phyloP scores from a whole-genome alignment of 2,329 filamentous ascomycete genomes.

The Ceratocystis harringtonii region DNA sequence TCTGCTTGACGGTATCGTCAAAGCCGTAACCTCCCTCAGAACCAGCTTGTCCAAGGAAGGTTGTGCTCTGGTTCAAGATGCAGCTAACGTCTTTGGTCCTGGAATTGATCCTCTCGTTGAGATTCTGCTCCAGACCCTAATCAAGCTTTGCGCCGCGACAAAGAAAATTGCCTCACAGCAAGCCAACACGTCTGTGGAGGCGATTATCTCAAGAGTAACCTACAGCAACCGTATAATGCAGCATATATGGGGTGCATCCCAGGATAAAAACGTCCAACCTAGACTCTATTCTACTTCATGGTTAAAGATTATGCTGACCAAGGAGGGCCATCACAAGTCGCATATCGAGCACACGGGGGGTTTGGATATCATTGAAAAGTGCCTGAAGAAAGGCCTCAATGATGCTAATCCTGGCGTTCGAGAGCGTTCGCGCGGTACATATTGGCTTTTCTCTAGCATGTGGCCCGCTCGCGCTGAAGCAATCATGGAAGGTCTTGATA shows the following conservation, averaged over 20 bases:
- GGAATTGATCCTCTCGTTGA: slow-evolving; percentile 80
- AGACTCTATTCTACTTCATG: slow-evolving; percentile 65
- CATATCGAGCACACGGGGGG: slow-evolving; percentile 76
- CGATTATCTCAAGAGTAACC: slow-evolving; percentile 61
- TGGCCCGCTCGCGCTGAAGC: slow-evolving; percentile 66
- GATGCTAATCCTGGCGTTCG: slow-evolving; percentile 85
- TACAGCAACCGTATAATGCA: slow-evolving; percentile 72
- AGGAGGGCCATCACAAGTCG: slow-evolving; percentile 62
- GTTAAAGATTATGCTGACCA: slow-evolving; percentile 68
- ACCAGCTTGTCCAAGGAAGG: slow-evolving; percentile 84
- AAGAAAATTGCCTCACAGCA: slow-evolving; percentile 86
- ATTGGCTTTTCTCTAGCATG: slow-evolving; percentile 64
- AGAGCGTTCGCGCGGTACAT: slow-evolving; percentile 70
- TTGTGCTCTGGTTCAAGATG: slow-evolving; percentile 69
- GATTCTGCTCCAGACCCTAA: slow-evolving; percentile 70
- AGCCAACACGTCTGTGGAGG: slow-evolving; percentile 67
- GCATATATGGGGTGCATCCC: slow-evolving; percentile 65
- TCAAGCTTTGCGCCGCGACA: slow-evolving; percentile 77
- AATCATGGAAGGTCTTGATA: slow-evolving; percentile 64
- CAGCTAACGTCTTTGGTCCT: slow-evolving; percentile 60
- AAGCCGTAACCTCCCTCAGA: slow-evolving; percentile 65
- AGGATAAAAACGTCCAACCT: slow-evolving; percentile 88
- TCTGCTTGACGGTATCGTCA: slow-evolving; percentile 76
- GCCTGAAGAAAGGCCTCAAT: slow-evolving; percentile 71
- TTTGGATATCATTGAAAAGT: slow-evolving; percentile 71